Evolutionary conservation across 352 stramenopile species (phyloP), one percentile per base, ranked within the genome.

Genomic region (Saprolegnia parasitica): DNA sequence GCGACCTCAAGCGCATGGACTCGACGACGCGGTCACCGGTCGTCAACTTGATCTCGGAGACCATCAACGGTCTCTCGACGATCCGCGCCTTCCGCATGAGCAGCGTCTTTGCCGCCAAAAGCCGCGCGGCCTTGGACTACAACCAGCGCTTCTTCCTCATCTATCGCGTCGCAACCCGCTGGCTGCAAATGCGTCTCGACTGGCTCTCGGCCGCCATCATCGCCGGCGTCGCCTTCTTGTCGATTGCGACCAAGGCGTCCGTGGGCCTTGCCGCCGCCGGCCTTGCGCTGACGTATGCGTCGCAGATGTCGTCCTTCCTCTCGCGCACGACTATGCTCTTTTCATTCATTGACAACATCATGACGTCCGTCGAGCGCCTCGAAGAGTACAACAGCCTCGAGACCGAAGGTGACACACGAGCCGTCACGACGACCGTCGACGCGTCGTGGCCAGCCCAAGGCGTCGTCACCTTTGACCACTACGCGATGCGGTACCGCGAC

Each of bases 111-210:
- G 13, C 24, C 35, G 67, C 3, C 66, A 68, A 16, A 74, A 89
- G 73, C 76, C 76, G 11, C 21, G 54, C 5, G 77, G 75, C n/a
- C 74, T 16, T 93, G 42, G 84, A 91, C 68, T 56, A 80, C 39
- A 90, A 91, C 75, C 84, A 83, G 0, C 79, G 78, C 56, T 95
- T 96, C 5, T 98, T 98, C 68, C 86, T 96, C 67, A 74, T 95
- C 11, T 83, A 93, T 20, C 96, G 96, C 71, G 68, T 87, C 24
- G 87, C 96, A 29, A 98, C 98, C 71, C 96, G 95, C 47, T 99
- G 96, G 96, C 77, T 99, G 6, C 93, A 88, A 6, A 81, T 99
- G 52, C 86, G 97, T 9, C 79, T 99, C 13, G 94, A 91, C 46
- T 76, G 75, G n/a, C 71, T 94, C 4, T 82, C 84, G 0, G 83